Base-by-base conservation (phyloP, 1,139 yeast genomes). In the Suhomyces bolitotheri region DNA sequence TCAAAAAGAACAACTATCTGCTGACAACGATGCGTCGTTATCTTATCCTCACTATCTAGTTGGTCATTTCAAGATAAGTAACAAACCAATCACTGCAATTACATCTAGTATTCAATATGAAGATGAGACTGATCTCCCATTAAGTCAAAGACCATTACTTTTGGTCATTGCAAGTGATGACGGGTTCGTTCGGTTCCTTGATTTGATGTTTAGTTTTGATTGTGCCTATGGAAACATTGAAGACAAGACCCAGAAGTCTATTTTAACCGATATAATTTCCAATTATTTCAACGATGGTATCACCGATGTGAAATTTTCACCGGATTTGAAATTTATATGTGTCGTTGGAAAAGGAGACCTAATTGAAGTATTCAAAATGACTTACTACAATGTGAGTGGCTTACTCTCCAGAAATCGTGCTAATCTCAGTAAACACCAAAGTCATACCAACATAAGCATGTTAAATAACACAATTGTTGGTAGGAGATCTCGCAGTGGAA, bases 231-330 rank as follows among this genome's bases (percentile, higher is more conserved):
- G 47, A 5, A 22, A 29, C 7, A 19, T 14, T 9, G 31, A 35
- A 4, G 25, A 32, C 17, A 46, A 29, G 16, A 25, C 28, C n/a
- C 34, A 45, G 16, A 39, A 37, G 26, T 29, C 47, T 5, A 26
- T 39, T 8, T 22, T 82, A 4, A 65, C 79, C 1, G 94, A 83
- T 51, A 64, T 82, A 1, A 57, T 80, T 28, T 79, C 87, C 5
- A 75, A 84, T 31, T 82, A 80, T 51, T 86, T 80, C 52, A 54
- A 53, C 29, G 87, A 82, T 25, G 89, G 90, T 0, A 61, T 83
- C 11, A 58, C 76, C 23, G 73, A 77, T 43, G 57, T 77, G 11
- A 66, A 71, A 28, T 78, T 84, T 54, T 78, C 89, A 0, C 78
- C 77, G 0, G 95, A 85, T 50, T 81, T 77, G 27, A 73, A 72